Evolutionary conservation across 306 rosid species (phyloP).

Genomic region (Corylus americana): DNA sequence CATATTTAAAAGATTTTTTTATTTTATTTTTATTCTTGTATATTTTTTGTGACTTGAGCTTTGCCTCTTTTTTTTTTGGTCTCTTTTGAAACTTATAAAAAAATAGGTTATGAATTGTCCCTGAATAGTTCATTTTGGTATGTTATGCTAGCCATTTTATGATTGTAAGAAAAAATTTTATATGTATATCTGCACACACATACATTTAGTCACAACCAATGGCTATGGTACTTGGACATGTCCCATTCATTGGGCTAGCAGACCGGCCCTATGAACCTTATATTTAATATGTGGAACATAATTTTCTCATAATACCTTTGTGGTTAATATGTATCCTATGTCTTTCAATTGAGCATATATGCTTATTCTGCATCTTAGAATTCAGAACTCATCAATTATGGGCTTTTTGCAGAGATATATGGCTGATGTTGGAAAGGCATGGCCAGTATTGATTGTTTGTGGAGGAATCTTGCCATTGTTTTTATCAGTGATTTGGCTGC

Average conservation of each 20-base stretch:
- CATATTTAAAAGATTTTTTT: background rate
- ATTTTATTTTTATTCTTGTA: background rate
- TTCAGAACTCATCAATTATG: constrained; percentile 5
- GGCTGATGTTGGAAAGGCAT: constrained; percentile 94
- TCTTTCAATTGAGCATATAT: constrained; percentile 11
- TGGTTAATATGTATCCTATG: constrained; percentile 1
- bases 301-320: background rate
- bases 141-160: background rate
- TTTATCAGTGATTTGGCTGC: constrained; percentile 92
- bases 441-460: constrained; percentile 96
- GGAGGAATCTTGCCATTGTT: constrained; percentile 90
- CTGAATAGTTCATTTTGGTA: background rate
- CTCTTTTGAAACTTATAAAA: background rate
- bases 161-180: background rate
- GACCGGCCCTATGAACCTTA: background rate
- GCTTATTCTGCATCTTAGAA: constrained; percentile 12
- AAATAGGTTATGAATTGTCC: background rate
- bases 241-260: background rate
- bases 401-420: constrained; percentile 78
- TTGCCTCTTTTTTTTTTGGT: background rate
- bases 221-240: background rate
- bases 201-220: background rate
- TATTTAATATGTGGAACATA: background rate
- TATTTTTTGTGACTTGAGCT: background rate
- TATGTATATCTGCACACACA: background rate